These are phyloP conservation scores for Schizophyllum commune DNA, from an alignment of 1,284 basidiomycete species.

Conservation along the genomic window DNA sequence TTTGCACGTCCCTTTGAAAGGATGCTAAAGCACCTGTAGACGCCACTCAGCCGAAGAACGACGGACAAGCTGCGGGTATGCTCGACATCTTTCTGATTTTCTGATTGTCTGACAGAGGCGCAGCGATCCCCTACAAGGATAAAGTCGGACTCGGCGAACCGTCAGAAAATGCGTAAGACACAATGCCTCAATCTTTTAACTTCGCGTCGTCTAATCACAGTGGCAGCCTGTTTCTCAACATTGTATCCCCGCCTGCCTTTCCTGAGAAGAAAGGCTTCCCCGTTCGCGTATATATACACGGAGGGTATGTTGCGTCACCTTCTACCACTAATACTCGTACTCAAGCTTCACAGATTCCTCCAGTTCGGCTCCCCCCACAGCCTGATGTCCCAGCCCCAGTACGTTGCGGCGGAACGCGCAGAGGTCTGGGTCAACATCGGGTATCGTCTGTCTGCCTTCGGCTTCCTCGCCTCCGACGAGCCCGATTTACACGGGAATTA, in stretches of 20 bases:
- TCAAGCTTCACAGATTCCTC: conserved; percentile 45
- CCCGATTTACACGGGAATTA: conserved; percentile 61
- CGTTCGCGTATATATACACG: conserved; percentile 71
- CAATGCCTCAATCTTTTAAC: conserved; percentile 4
- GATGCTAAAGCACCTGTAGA: conserved; percentile 28
- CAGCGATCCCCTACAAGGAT: conserved; percentile 31
- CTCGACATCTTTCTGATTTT: background rate
- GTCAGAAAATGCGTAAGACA: conserved; percentile 56
- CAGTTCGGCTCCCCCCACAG: conserved; percentile 70
- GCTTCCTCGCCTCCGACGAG: conserved; percentile 59
- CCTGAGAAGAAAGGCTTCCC: conserved; percentile 41
- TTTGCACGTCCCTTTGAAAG: background rate
- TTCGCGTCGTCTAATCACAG: background rate
- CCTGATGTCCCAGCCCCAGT: conserved; percentile 54
- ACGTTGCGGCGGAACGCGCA: conserved; percentile 49
- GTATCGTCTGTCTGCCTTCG: conserved; percentile 66
- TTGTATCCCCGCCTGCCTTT: conserved; percentile 55
- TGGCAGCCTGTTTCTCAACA: conserved; percentile 58
- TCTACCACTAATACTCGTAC: background rate
- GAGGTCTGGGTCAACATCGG: conserved; percentile 71
- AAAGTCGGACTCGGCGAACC: conserved; percentile 60
- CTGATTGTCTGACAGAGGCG: background rate
- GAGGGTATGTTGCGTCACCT: conserved; percentile 36
- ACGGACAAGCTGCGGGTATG: conserved; percentile 45
- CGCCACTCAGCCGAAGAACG: conserved; percentile 50